Evolutionary conservation across 177 flowering plant species (phyloP).

Genomic region (Telopea speciosissima): DNA sequence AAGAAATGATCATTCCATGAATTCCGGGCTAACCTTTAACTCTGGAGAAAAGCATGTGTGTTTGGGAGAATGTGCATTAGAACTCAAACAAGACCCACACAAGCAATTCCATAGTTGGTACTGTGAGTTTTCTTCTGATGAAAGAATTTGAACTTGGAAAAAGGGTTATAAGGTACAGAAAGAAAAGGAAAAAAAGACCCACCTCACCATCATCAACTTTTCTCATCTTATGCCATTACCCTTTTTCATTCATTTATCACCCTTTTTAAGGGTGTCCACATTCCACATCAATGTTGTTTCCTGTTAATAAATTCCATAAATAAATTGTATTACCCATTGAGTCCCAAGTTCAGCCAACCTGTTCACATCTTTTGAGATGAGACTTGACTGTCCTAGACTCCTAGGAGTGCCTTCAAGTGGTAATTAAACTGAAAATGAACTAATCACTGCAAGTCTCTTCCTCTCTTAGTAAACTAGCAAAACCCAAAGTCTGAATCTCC

Average conservation of each 20-base stretch:
- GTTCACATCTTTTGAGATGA: slow-evolving; percentile 32
- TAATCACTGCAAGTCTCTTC: neutral
- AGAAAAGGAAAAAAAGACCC: neutral
- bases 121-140: neutral
- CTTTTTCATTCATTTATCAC: too few species aligned
- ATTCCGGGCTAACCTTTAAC: slow-evolving; percentile 39
- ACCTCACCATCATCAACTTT: neutral
- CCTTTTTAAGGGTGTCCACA: neutral
- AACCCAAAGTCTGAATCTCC: neutral
- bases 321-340: too few species aligned
- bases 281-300: neutral
- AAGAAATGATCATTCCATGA: slow-evolving; percentile 28
- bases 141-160: neutral
- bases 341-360: neutral
- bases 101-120: neutral
- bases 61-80: slow-evolving; percentile 43
- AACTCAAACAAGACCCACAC: slow-evolving; percentile 14
- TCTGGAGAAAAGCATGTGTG: slow-evolving; percentile 15
- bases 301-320: neutral
- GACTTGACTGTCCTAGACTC: slow-evolving; percentile 7
- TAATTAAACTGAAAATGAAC: neutral
- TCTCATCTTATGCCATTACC: neutral
- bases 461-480: neutral
- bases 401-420: slow-evolving; percentile 5
- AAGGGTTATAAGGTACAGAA: neutral